These are phyloP conservation scores for Brassica hybrid DNA, from an alignment of 441 rosid genomes.

Conservation along the genomic window DNA sequence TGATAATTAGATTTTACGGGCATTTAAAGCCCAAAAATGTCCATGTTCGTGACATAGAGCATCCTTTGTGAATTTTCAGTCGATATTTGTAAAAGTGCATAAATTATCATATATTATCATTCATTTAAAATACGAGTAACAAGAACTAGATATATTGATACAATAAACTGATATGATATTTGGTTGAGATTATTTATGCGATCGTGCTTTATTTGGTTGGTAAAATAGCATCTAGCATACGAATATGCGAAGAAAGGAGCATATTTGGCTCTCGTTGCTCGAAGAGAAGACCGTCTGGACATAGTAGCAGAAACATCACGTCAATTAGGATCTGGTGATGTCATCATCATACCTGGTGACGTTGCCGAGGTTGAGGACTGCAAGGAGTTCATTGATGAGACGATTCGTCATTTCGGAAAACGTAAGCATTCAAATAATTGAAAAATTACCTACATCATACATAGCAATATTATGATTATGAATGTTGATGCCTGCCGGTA, in stretches of 20 bases:
- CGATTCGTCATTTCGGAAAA: no score
- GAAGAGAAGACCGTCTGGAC: conserved; percentile 36
- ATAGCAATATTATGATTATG: not conserved
- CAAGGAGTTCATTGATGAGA: conserved; percentile 34
- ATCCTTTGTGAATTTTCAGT: not conserved
- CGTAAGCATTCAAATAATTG: no score
- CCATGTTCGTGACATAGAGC: not conserved
- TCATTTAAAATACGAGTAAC: not conserved
- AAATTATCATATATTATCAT: not conserved
- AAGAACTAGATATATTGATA: not conserved
- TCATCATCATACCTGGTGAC: conserved; percentile 45
- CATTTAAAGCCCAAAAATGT: no score
- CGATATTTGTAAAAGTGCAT: not conserved
- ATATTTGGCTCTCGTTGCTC: conserved; percentile 40
- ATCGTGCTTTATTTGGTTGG: conserved; percentile 2
- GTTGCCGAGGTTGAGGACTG: conserved; percentile 47
- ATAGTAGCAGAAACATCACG: conserved; percentile 43
- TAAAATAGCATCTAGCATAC: conserved; percentile 39
- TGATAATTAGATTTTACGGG: no score
- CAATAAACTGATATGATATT: not conserved
- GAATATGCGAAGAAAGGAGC: conserved; percentile 47
- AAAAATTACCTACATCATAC: not conserved
- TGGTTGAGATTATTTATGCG: not conserved
- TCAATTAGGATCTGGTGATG: conserved; percentile 45
- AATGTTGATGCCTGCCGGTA: not conserved